These are phyloP conservation scores for Aschersonia sp. DNA, from an alignment of 2,329 filamentous ascomycete genomes.

Conservation along the genomic window DNA sequence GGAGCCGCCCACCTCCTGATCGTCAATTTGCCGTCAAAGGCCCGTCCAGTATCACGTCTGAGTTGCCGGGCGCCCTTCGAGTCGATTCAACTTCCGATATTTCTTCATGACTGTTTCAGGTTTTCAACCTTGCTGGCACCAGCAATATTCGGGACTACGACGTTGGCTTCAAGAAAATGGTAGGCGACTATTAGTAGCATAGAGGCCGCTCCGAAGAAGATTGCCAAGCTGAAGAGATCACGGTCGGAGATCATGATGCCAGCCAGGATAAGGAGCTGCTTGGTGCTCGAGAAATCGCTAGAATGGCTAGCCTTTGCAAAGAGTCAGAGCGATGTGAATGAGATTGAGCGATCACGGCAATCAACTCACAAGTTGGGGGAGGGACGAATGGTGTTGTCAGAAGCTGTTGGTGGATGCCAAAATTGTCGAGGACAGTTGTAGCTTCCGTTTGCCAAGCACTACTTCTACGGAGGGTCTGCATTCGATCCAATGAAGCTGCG, in stretches of 20 bases:
- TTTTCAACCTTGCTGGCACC: slow-evolving; percentile 1
- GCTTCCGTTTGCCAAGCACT: slow-evolving; percentile 1
- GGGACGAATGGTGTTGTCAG: not conserved
- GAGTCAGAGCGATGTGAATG: too few relatives aligned
- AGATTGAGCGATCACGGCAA: not conserved
- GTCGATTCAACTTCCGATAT: not conserved
- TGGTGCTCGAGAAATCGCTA: too few relatives aligned
- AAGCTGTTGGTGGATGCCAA: not conserved
- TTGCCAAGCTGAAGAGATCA: slow-evolving; percentile 79
- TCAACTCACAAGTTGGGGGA: not conserved
- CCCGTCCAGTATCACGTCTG: too few relatives aligned
- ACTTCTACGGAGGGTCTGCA: too few relatives aligned
- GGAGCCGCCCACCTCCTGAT: too few relatives aligned
- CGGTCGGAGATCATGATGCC: slow-evolving; percentile 81
- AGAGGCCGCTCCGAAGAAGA: slow-evolving; percentile 78
- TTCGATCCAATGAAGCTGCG: not conserved
- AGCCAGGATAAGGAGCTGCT: not conserved
- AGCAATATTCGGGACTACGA: slow-evolving; percentile 20
- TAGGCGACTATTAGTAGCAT: slow-evolving; percentile 92
- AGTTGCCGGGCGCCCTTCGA: not conserved
- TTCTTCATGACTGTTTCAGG: slow-evolving; percentile 1
- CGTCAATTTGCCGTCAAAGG: too few relatives aligned
- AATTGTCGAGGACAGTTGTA: slow-evolving; percentile 8
- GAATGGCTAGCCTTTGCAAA: too few relatives aligned
- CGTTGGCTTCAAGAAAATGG: slow-evolving; percentile 89